Base-by-base conservation (phyloP, 345 rosid species). In the Erysimum cheiranthoides region DNA sequence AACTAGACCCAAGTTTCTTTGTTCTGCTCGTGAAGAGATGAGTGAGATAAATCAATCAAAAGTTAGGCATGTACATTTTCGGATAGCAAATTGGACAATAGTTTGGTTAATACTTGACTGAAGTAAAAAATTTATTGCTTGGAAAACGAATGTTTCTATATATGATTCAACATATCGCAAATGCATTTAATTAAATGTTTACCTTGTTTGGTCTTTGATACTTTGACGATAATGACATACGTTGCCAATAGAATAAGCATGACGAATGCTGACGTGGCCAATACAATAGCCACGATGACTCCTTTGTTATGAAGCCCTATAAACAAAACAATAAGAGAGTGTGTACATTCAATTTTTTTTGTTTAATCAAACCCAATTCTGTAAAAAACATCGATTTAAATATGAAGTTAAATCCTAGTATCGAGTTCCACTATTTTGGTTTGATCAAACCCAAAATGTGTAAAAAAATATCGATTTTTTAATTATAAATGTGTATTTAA, bases 151-250 rank as follows among this genome's bases (percentile, higher is more conserved):
- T 56, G 34, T 13, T 67, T 50, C 47, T 40, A 56, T n/a, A 40
- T 1, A 54, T 45, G 17, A 67, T 13, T 21, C 13, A 46, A 34
- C 42, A 66, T 7, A 50, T 25, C 51, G 16, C 51, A 16, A 6
- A 1, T 1, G 52, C 11, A 47, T 47, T 46, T 4, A 62, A 11
- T 36, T 12, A 30, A 2, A 59, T 25, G 28, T 61, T 6, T 12
- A 76, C 79, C 79, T 76, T 69, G 75, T 76, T 69, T 69, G 25
- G 65, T 34, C 50, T 32, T 76, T 34, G 79, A 61, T 61, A 61
- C n/a, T 61, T 69, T 76, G n/a, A 27, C 12, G 27, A 69, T 12
- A 34, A 76, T 76, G 64, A 53, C n/a, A 62, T 61, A 69, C 30
- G 13, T 76, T 42, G 59, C 79, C 39, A 34, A 53, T 8, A 76